Base-by-base conservation (phyloP, 2,329 filamentous ascomycete genomes). In the Daldinia sp. region DNA sequence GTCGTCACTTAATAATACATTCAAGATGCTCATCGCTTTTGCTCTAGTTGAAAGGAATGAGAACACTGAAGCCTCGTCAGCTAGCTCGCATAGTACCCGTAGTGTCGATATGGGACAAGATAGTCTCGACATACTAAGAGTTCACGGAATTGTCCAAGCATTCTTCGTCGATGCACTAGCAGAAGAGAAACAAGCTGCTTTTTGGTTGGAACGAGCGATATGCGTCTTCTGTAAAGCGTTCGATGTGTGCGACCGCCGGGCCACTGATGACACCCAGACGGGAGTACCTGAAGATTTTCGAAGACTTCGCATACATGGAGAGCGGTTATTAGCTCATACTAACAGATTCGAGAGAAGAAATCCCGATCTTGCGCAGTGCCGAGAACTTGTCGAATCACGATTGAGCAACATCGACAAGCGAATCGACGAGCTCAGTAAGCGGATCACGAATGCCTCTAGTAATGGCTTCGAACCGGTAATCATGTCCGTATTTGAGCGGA, bases 211-310 rank as follows among this genome's bases (percentile, higher is more conserved):
- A 47, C 76, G 80, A 17, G 79, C 83, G 2, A 75, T 80, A 1
- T 71, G 73, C 9, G 75, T 86, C 0, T 86, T 84, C 68, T 83
- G 80, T 58, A 74, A 72, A 15, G 83, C 82, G 0, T 85, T 82
- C 50, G 78, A 82, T 17, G 75, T 79, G 21, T 83, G 83, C 2
- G 75, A 80, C 32, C 68, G 71, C 30, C 76, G 80, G 11, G 81
- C 83, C 59, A 73, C 76, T n/a, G 73, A 77, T 4, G 77, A 79
- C 52, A 71, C 76, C 0, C 72, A 75, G 29, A 76, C 79, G 1
- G 81, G 82, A 4, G 73, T 83, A 29, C 78, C 83, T 0, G 81
- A 85, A 55, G 84, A 87, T 68, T 86, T 83, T 67, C 76, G 81
- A 10, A 75, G 82, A 8, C 85, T 84, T 51, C 74, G 78, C 15